Evolutionary conservation across 1,284 basidiomycete genomes (phyloP), one percentile per base, ranked within the genome.

Genomic region (Cutaneotrichosporon cutaneum): DNA sequence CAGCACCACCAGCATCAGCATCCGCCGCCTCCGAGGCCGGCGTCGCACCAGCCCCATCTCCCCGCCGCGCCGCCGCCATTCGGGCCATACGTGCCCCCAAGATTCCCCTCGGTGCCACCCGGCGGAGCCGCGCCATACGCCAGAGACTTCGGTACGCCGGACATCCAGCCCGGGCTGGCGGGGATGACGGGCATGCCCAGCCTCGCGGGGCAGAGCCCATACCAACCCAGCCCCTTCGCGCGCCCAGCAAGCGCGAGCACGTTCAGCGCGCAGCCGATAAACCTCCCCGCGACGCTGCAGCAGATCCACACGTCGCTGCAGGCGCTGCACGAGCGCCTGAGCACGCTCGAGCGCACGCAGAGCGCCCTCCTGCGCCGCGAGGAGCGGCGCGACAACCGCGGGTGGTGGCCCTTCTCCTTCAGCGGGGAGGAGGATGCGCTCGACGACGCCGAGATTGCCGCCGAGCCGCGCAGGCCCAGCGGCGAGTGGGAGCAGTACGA

Each of bases 311-410:
- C 89, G 0, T 91, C 94, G 61, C 82, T 98, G 9, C 89, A 91
- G 1, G 93, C 94, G 1, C 83, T 98, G 42, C 89, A 88, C 36
- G 94, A 97, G 77, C 87, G 94, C 13, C 82, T 98, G 30, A 88
- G 91, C 68, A 82, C 84, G 7, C 80, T 94, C 21, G 92, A 94
- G 53, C 71, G 75, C 10, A 69, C 70, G 2, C 78, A 80, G 58
- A 62, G 71, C 6, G 64, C 75, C 56, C 62, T 77, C 1, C 61
- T 78, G 18, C 60, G 75, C 9, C 63, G 70, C 24, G 68, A 72
- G 3, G 71, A 70, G 39, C 59, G 68, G 35, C 62, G 63, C 21
- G 65, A 68, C 45, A 65, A 62, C 14, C 78, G 76, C 73, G 72
- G 72, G 61, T 69, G 70, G 69, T 54, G 63, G 26, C 45, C 48